Base-by-base conservation (phyloP, 805 yeast genomes). In the Helenozyma rhizophorensis region DNA sequence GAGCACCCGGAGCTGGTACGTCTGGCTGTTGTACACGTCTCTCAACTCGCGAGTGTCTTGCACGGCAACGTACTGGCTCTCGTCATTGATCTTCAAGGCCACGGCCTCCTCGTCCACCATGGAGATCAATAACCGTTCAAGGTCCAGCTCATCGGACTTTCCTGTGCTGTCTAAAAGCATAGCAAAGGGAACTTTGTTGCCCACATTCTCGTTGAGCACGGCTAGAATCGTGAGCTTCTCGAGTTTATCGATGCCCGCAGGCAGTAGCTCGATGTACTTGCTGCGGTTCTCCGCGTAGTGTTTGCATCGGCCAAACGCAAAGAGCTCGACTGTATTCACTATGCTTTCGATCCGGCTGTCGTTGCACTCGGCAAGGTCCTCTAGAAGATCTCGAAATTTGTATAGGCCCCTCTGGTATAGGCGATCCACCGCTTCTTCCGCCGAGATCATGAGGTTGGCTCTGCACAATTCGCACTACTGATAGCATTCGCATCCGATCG, bases 301-400 rank as follows among this genome's bases (percentile, higher is more conserved):
- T 3, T 39, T 34, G 18, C 47, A 46, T 29, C 50, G 51, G 2
- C 72, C 72, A 40, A 59, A 64, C 2, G 68, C 47, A 39, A 63
- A 65, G 21, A 66, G 49, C 46, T 66, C 72, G 6, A 60, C 21
- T 4, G 65, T 58, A 30, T 57, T 56, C 8, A 44, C 29, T 9
- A 36, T 12, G 21, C 17, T 16, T 14, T n/a, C 18, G 14, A 32
- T 28, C 3, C 9, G 10, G 11, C 19, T 28, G 25, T 10, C 19
- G 9, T 14, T 4, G 7, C 10, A 7, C 3, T n/a, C 15, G 2
- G 11, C 18, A 10, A 14, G 12, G 13, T 18, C 14, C 14, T 34
- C 35, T 9, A 39, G 27, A 2, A 40, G 19, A 6, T 35, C 27
- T 8, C 42, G 27, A 21, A 29, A 42, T 15, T 40, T 31, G 17